These are phyloP conservation scores for Rhododendron molle DNA, from an alignment of 148 eudicot species.

Conservation along the genomic window DNA sequence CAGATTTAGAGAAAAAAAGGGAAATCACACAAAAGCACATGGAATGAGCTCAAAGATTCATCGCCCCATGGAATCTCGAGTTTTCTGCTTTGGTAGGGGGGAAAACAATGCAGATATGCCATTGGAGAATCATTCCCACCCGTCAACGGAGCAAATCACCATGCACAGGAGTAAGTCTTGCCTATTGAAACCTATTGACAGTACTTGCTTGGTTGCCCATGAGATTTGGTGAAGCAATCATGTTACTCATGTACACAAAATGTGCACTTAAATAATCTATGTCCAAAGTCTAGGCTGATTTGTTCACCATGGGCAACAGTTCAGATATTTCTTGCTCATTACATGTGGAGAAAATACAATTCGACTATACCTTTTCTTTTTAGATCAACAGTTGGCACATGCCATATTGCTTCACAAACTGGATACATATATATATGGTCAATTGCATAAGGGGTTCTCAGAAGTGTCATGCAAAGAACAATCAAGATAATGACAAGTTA, in stretches of 20 bases:
- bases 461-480: background rate
- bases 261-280: background rate
- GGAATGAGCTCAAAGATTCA: background rate
- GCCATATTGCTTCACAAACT: background rate
- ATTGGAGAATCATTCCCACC: background rate
- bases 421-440: background rate
- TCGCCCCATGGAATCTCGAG: background rate
- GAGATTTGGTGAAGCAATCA: background rate
- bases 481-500: background rate
- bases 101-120: background rate
- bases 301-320: background rate
- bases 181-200: background rate
- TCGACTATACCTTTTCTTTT: background rate
- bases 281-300: background rate
- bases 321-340: background rate
- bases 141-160: background rate
- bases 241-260: background rate
- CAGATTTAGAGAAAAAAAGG: constrained; percentile 5
- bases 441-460: background rate
- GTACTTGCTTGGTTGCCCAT: background rate
- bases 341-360: background rate
- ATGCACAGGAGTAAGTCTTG: background rate
- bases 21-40: background rate
- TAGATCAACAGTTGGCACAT: background rate
- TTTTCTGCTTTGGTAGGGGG: background rate